Base-by-base conservation (phyloP, 495 filamentous ascomycete species). In the Pseudoneurospora amorphoporcata region DNA sequence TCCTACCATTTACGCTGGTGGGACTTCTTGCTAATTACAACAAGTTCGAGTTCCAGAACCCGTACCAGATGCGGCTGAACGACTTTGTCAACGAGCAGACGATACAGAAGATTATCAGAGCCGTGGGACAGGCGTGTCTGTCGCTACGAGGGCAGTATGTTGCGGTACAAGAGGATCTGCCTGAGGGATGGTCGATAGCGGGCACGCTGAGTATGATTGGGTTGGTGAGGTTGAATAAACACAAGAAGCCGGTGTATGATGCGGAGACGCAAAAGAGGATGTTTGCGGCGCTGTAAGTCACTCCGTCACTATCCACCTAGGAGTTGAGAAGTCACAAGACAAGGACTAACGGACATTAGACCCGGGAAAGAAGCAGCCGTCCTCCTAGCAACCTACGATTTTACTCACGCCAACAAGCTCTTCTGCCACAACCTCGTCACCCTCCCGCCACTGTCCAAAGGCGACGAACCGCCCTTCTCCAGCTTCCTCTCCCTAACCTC, bases 21-120 rank as follows among this genome's bases (percentile, higher is more conserved):
- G 96, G 95, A 8, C 83, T 97, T n/a, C 83, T 99, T 71, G 93
- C 92, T 75, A 99, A 99, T 82, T 98, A 98, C 87, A 98, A 98
- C 87, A 99, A 98, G 81, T 99, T 98, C 76, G 95, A 99, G 82
- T 93, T 96, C 72, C 95, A 97, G 81, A 99, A 99, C 75, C 95
- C 95, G 8, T 99, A 99, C 77, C 92, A 95, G 77, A 83, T 96
- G 73, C 91, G 95, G 58, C 87, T 99, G n/a, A 94, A 96, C 78
- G 95, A 99, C 79, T 98, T 98, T 82, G 94, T 98, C 74, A 97
- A 99, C 75, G 95, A 98, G 78, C 83, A 84, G 0, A 89, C 90
- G 32, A 98, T 98, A 75, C 86, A 91, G 77, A 94, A 91, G 73
- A 92, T 98, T 65, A 87, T 94, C 70, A 84, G 86, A 73, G 89